Conservation (phyloP, 305 asterid species). For the Andrographis paniculata region DNA sequence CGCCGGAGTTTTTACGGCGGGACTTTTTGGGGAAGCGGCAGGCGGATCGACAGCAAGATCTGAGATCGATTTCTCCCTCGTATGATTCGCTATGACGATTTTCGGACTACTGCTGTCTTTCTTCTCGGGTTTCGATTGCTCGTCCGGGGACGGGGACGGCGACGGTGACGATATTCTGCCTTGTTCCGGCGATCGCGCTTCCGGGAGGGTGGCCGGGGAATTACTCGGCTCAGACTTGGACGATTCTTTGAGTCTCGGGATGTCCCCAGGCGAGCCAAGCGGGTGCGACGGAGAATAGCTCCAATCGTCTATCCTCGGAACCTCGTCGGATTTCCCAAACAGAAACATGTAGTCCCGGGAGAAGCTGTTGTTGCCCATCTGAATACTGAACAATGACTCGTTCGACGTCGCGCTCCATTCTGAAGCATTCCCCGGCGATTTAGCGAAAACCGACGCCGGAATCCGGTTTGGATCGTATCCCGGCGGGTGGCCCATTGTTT, state of each 20-base stretch:
- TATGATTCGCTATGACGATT: not conserved
- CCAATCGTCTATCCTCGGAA: slow-evolving; percentile 21
- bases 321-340: slow-evolving; percentile 41
- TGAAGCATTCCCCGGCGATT: slow-evolving; percentile 25
- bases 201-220: slow-evolving; percentile 25
- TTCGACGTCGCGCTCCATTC: slow-evolving; percentile 84
- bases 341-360: slow-evolving; percentile 41
- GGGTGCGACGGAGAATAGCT: slow-evolving; percentile 5
- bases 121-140: not conserved
- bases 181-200: slow-evolving; percentile 42
- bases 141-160: slow-evolving; percentile 20
- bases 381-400: slow-evolving; percentile 85
- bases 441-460: slow-evolving; percentile 51
- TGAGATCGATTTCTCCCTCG: not conserved
- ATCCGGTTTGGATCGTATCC: slow-evolving; percentile 81
- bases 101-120: not conserved
- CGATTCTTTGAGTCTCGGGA: slow-evolving; percentile 30
- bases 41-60: not conserved
- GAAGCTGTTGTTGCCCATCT: slow-evolving; percentile 80
- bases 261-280: slow-evolving; percentile 32
- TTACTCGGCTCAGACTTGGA: slow-evolving; percentile 13
- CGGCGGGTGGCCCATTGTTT: slow-evolving; percentile 34
- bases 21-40: not conserved
- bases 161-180: slow-evolving; percentile 38
- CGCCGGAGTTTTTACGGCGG: not conserved